These are phyloP conservation scores for Leccinum aurantiacum DNA, from an alignment of 768 basidiomycete genomes.

Conservation along the genomic window DNA sequence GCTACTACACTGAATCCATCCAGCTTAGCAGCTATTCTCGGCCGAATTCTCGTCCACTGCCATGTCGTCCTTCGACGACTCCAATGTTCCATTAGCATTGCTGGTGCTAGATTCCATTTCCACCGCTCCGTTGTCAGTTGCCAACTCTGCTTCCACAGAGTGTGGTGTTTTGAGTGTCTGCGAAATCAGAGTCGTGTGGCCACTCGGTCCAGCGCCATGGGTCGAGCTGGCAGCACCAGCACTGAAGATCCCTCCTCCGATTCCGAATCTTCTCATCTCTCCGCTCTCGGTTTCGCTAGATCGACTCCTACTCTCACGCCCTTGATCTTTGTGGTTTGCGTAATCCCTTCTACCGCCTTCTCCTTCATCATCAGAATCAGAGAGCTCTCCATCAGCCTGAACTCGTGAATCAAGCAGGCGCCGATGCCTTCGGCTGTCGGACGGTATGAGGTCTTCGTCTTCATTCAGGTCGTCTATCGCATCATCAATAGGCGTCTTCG, in stretches of 20 bases:
- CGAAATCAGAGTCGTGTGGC: constrained; percentile 48
- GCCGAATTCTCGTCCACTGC: constrained; percentile 22
- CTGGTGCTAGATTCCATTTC: constrained; percentile 15
- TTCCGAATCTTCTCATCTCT: constrained; percentile 55
- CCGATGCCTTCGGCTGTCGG: constrained; percentile 73
- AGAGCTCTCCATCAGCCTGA: constrained; percentile 86
- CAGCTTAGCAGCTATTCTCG: constrained; percentile 7
- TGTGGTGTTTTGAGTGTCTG: constrained; percentile 27
- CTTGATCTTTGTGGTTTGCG: constrained; percentile 54
- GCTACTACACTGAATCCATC: not conserved
- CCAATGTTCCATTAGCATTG: constrained; percentile 16
- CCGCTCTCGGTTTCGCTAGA: constrained; percentile 46
- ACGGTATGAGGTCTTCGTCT: constrained; percentile 80
- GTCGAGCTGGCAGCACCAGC: constrained; percentile 54
- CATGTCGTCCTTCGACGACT: constrained; percentile 27
- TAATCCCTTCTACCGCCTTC: constrained; percentile 80
- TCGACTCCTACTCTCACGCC: constrained; percentile 41
- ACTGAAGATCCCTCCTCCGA: constrained; percentile 70
- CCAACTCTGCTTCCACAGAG: constrained; percentile 37
- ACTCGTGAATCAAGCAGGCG: constrained; percentile 77
- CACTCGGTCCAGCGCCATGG: constrained; percentile 77
- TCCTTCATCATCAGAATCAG: constrained; percentile 98
- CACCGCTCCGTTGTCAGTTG: constrained; percentile 19
- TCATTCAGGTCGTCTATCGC: constrained; percentile 76
- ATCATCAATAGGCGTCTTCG: constrained; percentile 80